Evolutionary conservation across 2,329 filamentous ascomycete genomes (phyloP).

Genomic region (Tolypocladium endophyticum): DNA sequence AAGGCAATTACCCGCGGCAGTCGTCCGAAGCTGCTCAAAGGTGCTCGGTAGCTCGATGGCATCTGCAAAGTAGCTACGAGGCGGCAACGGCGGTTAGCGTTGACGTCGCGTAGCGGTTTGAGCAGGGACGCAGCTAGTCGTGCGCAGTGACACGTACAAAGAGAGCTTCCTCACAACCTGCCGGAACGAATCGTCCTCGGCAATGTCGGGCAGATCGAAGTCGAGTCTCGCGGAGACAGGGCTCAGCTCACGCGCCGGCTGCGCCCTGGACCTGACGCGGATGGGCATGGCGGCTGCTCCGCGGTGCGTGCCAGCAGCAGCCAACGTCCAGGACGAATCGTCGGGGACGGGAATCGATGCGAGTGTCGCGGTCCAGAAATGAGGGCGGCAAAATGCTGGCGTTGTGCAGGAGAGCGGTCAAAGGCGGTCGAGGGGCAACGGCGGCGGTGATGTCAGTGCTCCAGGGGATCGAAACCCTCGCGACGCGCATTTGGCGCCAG

Average conservation of each 20-base stretch:
- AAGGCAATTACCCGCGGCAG: conserved; percentile 48
- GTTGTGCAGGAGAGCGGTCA: background rate
- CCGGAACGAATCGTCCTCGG: conserved; percentile 48
- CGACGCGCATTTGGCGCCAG: background rate
- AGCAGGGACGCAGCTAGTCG: background rate
- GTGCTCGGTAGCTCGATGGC: conserved; percentile 54
- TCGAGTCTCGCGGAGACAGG: conserved; percentile 23
- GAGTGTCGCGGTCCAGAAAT: background rate
- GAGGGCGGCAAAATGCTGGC: background rate
- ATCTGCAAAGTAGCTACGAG: conserved; percentile 47
- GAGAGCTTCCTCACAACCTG: conserved; percentile 58
- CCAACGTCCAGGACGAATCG: background rate
- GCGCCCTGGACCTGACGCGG: conserved; percentile 22
- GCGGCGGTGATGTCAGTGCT: background rate
- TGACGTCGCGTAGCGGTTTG: background rate
- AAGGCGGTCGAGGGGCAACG: background rate
- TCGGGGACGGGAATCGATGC: background rate
- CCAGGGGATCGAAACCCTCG: background rate
- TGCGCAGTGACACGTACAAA: conserved; percentile 28
- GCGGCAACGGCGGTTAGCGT: conserved; percentile 1
- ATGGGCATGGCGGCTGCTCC: conserved; percentile 20
- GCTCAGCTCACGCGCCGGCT: conserved; percentile 21
- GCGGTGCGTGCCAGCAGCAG: background rate
- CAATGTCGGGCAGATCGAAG: conserved; percentile 43
- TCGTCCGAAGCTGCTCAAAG: conserved; percentile 65